Evolutionary conservation across 2,329 filamentous ascomycete species (phyloP), one percentile per base, ranked within the genome.

Genomic region (Fusarium oligoseptatum): DNA sequence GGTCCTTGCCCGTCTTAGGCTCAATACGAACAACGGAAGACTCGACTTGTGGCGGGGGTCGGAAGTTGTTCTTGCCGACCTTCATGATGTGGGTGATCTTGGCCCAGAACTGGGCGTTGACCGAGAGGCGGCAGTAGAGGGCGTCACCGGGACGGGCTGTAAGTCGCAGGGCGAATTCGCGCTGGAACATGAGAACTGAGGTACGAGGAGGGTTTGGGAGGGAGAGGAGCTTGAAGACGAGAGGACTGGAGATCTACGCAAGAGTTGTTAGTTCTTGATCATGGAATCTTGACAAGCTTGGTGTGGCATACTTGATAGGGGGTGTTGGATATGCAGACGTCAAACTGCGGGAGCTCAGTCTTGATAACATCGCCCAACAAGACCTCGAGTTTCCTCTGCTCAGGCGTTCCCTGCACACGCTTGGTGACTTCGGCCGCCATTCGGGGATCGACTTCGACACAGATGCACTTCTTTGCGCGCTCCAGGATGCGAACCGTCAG

Each of bases 381-480:
- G 41, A 98, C 92, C 77, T 98, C 95, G 41, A 99, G 86, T 75
- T 94, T 92, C 82, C 94, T 95, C 81, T 94, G 92, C 76, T 93
- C 89, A 0, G 95, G 94, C 50, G 92, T 97, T 22, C 95, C 95
- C 83, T 98, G 95, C 10, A 98, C 95, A 79, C 96, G 93, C 85
- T 96, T 97, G 55, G 94, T 97, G 73, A 98, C 90, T 85, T 98
- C 97, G 68, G 96, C 96, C 14, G 95, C 95, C 97, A 98, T 98
- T 80, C 97, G 90, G 22, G 97, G 95, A 84, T 99, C 97, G 82
- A 98, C 89, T 86, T 99, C 97, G 60, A 98, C 94, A 5, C 94
- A 94, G 60, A 95, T 94, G 57, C 88, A 85, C 71, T 94, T 94
- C 83, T 95, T 95, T 24, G 94, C 95, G 73, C 94, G 93, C 79